These are phyloP conservation scores for Sclerotinia glacialis DNA, from an alignment of 2,329 filamentous ascomycete species.

Conservation along the genomic window DNA sequence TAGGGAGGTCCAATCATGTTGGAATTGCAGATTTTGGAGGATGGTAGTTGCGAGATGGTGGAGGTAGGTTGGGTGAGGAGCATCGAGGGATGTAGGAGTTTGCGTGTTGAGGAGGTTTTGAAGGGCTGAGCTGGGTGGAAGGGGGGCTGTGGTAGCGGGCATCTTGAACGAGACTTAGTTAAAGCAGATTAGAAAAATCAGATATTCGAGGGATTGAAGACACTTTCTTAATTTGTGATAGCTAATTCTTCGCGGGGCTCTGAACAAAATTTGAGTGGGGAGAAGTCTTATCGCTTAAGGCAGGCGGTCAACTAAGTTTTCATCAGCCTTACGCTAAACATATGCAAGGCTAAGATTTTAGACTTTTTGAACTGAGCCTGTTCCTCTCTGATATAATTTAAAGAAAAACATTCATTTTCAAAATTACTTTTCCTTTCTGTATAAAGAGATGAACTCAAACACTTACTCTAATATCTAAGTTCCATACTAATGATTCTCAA, in stretches of 20 bases:
- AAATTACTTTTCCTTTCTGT: neutral
- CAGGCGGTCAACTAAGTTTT: neutral
- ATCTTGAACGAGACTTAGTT: constrained; percentile 15
- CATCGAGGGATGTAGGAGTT: constrained; percentile 28
- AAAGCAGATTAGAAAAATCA: neutral
- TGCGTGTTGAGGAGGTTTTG: constrained; percentile 32
- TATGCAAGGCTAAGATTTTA: constrained; percentile 11
- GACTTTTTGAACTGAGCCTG: neutral
- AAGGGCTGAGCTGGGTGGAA: constrained; percentile 31
- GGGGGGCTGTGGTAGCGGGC: constrained; percentile 25
- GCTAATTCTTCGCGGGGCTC: constrained; percentile 7
- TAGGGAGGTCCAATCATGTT: constrained; percentile 71
- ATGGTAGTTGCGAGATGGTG: constrained; percentile 58
- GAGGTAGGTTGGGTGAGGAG: constrained; percentile 37
- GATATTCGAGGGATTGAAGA: neutral
- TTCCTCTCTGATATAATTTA: neutral
- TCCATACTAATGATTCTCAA: neutral
- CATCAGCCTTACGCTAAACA: neutral
- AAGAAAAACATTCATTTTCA: neutral
- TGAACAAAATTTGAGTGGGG: constrained; percentile 8
- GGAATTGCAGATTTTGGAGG: constrained; percentile 67
- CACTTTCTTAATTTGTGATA: constrained; percentile 1
- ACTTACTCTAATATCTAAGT: neutral
- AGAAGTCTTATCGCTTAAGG: neutral
- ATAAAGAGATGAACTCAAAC: neutral